phyloP scores from a whole-genome alignment of 176 grass and related monocot species.

The Pharus latifolius region DNA sequence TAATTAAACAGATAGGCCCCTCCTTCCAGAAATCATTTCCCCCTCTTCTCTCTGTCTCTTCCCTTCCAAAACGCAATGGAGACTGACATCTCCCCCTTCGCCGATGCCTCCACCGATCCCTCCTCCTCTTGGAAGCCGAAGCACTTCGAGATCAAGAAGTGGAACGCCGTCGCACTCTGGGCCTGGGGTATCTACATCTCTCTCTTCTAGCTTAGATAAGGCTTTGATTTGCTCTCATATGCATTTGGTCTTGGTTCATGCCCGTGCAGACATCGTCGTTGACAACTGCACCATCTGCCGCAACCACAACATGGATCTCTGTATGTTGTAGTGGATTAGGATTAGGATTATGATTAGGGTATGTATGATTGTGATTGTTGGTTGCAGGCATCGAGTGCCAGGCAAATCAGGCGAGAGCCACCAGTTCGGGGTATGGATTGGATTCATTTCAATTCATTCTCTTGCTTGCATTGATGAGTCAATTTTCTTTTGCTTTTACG shows the following conservation, averaged over 20 bases:
- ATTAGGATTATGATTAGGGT: conserved; percentile 19
- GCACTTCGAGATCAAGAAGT: conserved; percentile 99
- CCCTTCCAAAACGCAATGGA: no score
- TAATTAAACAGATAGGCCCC: no score
- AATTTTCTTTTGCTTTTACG: neutral
- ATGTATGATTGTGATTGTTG: neutral
- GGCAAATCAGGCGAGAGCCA: conserved; percentile 97
- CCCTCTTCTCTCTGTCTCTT: no score
- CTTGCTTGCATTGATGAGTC: no score
- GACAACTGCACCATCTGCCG: conserved; percentile 99
- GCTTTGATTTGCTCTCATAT: no score
- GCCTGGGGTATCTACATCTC: conserved; percentile 57
- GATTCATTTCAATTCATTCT: neutral
- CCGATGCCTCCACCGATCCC: no score
- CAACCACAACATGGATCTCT: conserved; percentile 99
- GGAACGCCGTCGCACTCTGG: conserved; percentile 99
- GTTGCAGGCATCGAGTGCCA: conserved; percentile 95
- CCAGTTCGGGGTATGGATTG: conserved; percentile 78
- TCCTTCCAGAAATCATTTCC: no score
- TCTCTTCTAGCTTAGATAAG: no score
- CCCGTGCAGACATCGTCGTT: conserved; percentile 82
- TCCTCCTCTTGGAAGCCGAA: conserved; percentile 60
- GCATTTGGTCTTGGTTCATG: neutral
- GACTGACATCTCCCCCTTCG: no score
- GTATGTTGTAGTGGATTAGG: conserved; percentile 23